These are phyloP conservation scores for Wickerhamiella domercqiae DNA, from an alignment of 805 yeast genomes.

Conservation along the genomic window DNA sequence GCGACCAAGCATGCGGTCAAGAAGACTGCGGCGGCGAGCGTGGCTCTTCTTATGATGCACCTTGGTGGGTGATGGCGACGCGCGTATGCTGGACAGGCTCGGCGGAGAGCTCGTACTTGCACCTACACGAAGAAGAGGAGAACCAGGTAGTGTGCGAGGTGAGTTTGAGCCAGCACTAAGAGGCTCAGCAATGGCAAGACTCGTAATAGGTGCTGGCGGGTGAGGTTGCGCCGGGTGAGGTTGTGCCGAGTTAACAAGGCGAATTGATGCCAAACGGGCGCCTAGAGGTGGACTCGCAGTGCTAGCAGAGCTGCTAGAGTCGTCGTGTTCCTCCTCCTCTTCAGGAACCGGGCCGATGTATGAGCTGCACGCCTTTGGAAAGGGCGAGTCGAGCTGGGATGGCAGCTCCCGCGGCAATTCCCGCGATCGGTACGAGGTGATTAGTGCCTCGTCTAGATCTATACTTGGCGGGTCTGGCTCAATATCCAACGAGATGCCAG, in stretches of 20 bases:
- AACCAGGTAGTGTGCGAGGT: no score
- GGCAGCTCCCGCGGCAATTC: constrained; percentile 12
- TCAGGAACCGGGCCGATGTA: constrained; percentile 17
- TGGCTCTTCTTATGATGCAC: constrained; percentile 6
- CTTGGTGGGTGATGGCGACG: neutral
- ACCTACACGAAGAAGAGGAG: no score
- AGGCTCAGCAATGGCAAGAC: no score
- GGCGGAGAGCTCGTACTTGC: no score
- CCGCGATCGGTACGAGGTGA: constrained; percentile 13
- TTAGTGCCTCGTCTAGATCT: constrained; percentile 18
- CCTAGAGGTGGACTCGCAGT: neutral
- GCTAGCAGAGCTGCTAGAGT: neutral
- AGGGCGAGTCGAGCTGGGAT: constrained; percentile 15
- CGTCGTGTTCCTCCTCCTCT: constrained; percentile 15
- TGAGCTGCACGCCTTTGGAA: constrained; percentile 10
- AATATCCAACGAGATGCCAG: constrained; percentile 7
- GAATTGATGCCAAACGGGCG: no score
- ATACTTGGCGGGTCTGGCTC: constrained; percentile 12
- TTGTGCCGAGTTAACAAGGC: no score
- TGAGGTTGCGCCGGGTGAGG: no score
- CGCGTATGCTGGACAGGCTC: neutral
- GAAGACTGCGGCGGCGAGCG: constrained; percentile 13
- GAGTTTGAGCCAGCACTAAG: no score
- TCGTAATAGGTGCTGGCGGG: no score
- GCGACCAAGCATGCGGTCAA: constrained; percentile 12